These are phyloP conservation scores for Letharia columbiana DNA, from an alignment of 495 filamentous ascomycete genomes.

Conservation along the genomic window DNA sequence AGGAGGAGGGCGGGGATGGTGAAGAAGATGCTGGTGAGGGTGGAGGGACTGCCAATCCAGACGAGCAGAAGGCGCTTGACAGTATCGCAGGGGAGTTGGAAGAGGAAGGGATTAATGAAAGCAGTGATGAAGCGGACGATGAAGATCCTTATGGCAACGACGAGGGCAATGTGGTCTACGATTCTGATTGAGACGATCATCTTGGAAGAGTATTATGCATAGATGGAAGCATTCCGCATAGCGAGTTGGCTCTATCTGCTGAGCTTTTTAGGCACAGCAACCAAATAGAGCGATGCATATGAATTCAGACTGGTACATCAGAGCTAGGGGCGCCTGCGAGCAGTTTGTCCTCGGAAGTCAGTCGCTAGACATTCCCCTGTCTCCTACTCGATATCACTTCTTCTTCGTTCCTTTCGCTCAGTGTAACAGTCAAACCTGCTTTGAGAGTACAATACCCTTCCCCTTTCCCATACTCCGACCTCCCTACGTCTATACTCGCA, in stretches of 20 bases:
- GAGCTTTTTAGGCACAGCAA: background rate
- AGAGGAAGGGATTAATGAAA: slow-evolving; percentile 12
- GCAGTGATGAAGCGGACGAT: slow-evolving; percentile 21
- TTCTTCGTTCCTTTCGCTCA: too few relatives aligned
- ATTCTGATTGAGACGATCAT: background rate
- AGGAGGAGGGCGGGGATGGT: background rate
- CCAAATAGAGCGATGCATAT: background rate
- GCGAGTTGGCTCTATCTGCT: background rate
- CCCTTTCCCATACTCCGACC: too few relatives aligned
- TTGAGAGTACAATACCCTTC: too few relatives aligned
- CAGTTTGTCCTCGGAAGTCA: too few relatives aligned
- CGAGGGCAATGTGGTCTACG: background rate
- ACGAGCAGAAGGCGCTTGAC: slow-evolving; percentile 22
- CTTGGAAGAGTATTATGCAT: background rate
- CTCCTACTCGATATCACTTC: background rate
- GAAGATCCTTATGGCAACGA: slow-evolving; percentile 31
- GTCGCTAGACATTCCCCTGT: background rate
- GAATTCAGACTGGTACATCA: background rate
- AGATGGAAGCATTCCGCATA: background rate
- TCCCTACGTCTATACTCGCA: too few relatives aligned
- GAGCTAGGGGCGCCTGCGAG: background rate
- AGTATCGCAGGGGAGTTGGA: slow-evolving; percentile 23
- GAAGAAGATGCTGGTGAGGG: slow-evolving; percentile 23
- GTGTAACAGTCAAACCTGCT: too few relatives aligned
- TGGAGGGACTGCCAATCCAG: slow-evolving; percentile 12